These are phyloP conservation scores for Salvia hispanica DNA, from an alignment of 257 asterid species.

Conservation along the genomic window DNA sequence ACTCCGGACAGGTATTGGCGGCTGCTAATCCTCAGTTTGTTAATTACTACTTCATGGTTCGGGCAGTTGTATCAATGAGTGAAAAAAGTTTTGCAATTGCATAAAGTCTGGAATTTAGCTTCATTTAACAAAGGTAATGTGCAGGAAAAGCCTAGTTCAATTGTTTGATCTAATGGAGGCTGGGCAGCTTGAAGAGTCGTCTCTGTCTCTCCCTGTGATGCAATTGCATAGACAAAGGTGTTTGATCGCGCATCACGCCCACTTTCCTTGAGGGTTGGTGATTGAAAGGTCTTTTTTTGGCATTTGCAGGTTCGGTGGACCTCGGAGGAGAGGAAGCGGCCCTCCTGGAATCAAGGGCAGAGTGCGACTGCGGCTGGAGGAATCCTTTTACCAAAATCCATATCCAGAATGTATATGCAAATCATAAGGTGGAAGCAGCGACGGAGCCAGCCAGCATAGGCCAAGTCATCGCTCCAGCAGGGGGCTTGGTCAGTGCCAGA, in stretches of 20 bases:
- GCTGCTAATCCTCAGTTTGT: slow-evolving; percentile 11
- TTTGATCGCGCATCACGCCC: background rate
- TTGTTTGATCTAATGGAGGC: slow-evolving; percentile 72
- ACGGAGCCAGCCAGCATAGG: no score
- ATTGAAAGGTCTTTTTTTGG: background rate
- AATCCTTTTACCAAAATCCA: slow-evolving; percentile 88
- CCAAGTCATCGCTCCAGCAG: no score
- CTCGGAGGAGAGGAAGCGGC: slow-evolving; percentile 71
- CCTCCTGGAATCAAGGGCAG: slow-evolving; percentile 87
- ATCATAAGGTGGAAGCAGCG: background rate
- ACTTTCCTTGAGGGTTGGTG: slow-evolving; percentile 9
- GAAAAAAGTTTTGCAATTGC: background rate
- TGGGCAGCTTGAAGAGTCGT: slow-evolving; percentile 57
- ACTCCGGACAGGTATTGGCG: slow-evolving; percentile 80
- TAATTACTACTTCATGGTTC: slow-evolving; percentile 12
- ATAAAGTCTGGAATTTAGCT: background rate
- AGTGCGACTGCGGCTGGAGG: slow-evolving; percentile 73
- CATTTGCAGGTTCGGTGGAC: slow-evolving; percentile 48
- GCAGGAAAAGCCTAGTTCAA: slow-evolving; percentile 86
- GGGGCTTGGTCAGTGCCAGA: no score
- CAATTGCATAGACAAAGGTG: slow-evolving; percentile 77
- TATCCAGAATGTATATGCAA: slow-evolving; percentile 85
- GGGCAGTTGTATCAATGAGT: background rate
- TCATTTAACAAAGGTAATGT: slow-evolving; percentile 28
- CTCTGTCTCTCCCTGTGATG: slow-evolving; percentile 58